These are phyloP conservation scores for Podospora didyma DNA, from an alignment of 495 filamentous ascomycete species.

Conservation along the genomic window DNA sequence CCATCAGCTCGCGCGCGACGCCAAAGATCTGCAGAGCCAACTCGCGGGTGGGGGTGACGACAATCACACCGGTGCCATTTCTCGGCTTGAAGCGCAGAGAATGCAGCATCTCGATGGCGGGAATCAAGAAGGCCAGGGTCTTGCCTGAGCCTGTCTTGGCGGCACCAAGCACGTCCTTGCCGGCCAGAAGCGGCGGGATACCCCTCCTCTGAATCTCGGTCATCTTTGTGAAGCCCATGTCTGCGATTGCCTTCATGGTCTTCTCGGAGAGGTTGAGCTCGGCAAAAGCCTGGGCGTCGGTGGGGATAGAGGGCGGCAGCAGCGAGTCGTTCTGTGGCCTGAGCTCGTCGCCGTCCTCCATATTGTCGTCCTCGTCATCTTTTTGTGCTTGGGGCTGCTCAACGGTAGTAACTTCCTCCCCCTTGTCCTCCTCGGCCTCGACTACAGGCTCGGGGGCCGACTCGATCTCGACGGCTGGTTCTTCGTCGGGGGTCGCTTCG, in stretches of 20 bases:
- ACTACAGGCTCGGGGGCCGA: slow-evolving; percentile 6
- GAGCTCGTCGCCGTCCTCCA: slow-evolving; percentile 20
- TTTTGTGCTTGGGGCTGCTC: slow-evolving; percentile 17
- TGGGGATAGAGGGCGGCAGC: slow-evolving; percentile 27
- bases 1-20: slow-evolving; percentile 88
- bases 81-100: slow-evolving; percentile 77
- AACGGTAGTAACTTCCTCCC: slow-evolving; percentile 11
- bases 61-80: slow-evolving; percentile 78
- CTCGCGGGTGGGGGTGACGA: slow-evolving; percentile 86
- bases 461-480: slow-evolving; percentile 15
- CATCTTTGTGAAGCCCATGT: slow-evolving; percentile 92
- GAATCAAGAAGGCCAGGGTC: slow-evolving; percentile 91
- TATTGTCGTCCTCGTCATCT: slow-evolving; percentile 23
- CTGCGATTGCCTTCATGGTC: slow-evolving; percentile 81
- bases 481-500: slow-evolving; percentile 18
- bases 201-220: slow-evolving; percentile 89
- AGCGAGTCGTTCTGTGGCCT: slow-evolving; percentile 16
- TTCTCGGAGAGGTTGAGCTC: slow-evolving; percentile 83
- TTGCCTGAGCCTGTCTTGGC: slow-evolving; percentile 97
- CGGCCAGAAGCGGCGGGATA: slow-evolving; percentile 84
- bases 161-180: slow-evolving; percentile 90
- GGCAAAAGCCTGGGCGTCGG: slow-evolving; percentile 52
- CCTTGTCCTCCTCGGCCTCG: slow-evolving; percentile 13
- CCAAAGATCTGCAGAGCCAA: slow-evolving; percentile 95
- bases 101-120: slow-evolving; percentile 89